Base-by-base conservation (phyloP, 176 grass and related monocot genomes). In the Poa pratensis region DNA sequence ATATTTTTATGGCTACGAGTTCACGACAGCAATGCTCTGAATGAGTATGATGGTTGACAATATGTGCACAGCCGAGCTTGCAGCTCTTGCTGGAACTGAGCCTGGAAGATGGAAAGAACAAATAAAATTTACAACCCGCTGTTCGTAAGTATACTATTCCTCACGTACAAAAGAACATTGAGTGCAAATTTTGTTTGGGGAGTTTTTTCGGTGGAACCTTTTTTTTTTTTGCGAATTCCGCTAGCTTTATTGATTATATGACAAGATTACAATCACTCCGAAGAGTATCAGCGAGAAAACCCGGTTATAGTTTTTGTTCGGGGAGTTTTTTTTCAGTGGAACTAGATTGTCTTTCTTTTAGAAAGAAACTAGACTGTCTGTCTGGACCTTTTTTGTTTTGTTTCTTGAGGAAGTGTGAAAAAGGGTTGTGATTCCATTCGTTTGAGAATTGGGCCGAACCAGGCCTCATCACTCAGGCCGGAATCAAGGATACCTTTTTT, bases 51-150 rank as follows among this genome's bases (percentile, higher is more conserved):
- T 65, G 7, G 17, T 74, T 28, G 71, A 51, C 45, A 27, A 73
- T 51, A 51, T 51, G 2, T 74, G 70, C 70, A 27, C 23, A 46
- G 0, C 5, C 40, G n/a, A 16, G 69, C 20, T 72, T 74, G 16
- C 46, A 5, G 3, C 16, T 22, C 43, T 16, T 1, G 70, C 14
- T 49, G 6, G 23, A 49, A 49, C 42, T 49, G 43, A 73, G 0
- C 0, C 43, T 49, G 0, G 14, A 27, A 27, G 43, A 8, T 30
- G 0, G 7, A 30, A 2, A 11, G 0, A 1, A 9, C 17, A 0
- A 73, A 73, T 28, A 15, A 12, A 11, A 67, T 45, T 45, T 23
- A 23, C 68, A 23, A 13, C 17, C 35, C 20, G 2, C 9, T 7
- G 18, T 5, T 15, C 40, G 11, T 45, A 5, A 7, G 7, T 12